Evolutionary conservation across 192 early-diverging fungal genomes (phyloP), one percentile per base, ranked within the genome.

Genomic region (Helicostylum pulchrum): DNA sequence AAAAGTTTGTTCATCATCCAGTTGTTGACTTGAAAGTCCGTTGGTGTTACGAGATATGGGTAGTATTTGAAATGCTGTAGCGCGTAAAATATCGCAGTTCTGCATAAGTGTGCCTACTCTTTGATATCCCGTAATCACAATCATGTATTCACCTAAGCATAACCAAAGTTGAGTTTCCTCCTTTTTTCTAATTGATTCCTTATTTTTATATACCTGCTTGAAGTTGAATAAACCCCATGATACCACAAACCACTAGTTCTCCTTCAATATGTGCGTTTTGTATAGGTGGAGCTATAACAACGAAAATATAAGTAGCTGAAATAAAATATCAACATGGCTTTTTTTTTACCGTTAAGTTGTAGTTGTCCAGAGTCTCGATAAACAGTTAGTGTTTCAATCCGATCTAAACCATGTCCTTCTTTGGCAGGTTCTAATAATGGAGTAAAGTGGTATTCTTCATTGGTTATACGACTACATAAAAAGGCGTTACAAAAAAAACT

Each of bases 51-150:
- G 64, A 0, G 73, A 48, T 20, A 80, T 65, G 17, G 81, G 83
- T 7, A 83, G 64, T 30, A 86, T 72, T 46, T 75, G 68, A 63
- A 78, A 78, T 52, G 77, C 62, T 39, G 80, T 87, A 32, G 87
- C 73, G 39, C 75, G 76, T 75, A 78, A 89, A 48, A 93, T 78
- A 52, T 86, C 85, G 30, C 86, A 61, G 17, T 75, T 74, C 32
- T 65, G 78, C 78, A 94, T 58, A n/a, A 90, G 68, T 30, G 77
- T 76, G 15, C 90, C 89, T 15, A 92, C 50, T 51, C 79, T 79
- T 49, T 75, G 66, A 15, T 87, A 69, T 12, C 84, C 83, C 2
- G 88, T 91, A 30, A 92, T 85, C 49, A 92, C 85, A 45, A 94
- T 79, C 54, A 94, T 79, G 67, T 91, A 86, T 53, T 87, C 85